Evolutionary conservation across 305 asterid species (phyloP).

Genomic region (Rubia tinctorum): DNA sequence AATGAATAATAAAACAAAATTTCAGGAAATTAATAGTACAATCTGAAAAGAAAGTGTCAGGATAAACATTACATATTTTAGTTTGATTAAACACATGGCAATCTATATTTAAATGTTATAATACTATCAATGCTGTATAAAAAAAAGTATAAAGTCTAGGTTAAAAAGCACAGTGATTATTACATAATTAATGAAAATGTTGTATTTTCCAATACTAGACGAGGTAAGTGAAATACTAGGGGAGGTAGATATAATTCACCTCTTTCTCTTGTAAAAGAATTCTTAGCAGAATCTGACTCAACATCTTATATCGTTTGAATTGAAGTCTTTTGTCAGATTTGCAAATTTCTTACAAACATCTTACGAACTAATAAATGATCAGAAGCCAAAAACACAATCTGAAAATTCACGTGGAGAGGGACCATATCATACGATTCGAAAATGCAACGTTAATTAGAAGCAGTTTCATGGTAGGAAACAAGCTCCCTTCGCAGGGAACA

Average conservation of each 20-base stretch:
- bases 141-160: no score
- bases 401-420: constrained; percentile 33
- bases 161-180: no score
- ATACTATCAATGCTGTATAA: no score
- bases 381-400: constrained; percentile 3
- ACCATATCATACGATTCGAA: constrained; percentile 21
- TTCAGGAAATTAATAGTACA: no score
- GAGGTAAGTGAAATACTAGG: background rate
- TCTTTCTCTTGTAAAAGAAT: no score
- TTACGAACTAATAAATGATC: background rate
- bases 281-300: background rate
- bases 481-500: constrained; percentile 45
- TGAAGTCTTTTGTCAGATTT: background rate
- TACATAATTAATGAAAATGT: no score
- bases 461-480: constrained; percentile 44
- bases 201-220: no score
- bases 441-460: constrained; percentile 7
- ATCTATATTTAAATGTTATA: no score
- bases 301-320: background rate
- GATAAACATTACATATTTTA: no score
- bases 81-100: no score
- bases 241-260: background rate
- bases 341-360: background rate
- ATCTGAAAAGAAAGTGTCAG: no score
- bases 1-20: no score